Evolutionary conservation across 140 eudicot genomes (phyloP).

Genomic region (Anethum foeniculum): DNA sequence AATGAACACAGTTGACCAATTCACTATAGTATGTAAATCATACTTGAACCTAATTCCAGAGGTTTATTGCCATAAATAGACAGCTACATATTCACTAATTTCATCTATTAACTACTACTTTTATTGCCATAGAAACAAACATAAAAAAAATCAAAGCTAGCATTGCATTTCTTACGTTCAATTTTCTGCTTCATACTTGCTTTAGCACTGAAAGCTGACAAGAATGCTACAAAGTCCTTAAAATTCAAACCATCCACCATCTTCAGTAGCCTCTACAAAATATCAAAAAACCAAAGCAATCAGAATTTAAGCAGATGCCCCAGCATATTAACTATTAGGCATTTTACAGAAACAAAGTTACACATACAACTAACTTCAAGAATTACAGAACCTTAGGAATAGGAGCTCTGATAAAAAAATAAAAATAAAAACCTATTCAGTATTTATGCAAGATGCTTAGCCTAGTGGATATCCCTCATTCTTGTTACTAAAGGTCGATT

Average conservation of each 20-base stretch:
- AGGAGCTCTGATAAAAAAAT: background rate
- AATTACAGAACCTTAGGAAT: background rate
- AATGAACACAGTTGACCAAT: background rate
- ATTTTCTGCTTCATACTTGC: constrained; percentile 55
- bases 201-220: constrained; percentile 81
- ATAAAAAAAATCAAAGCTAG: background rate
- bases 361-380: background rate
- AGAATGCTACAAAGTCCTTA: constrained; percentile 79
- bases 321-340: background rate
- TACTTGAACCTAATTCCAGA: background rate
- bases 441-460: too few species aligned
- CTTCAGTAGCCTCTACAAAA: constrained; percentile 70
- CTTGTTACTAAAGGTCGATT: too few species aligned
- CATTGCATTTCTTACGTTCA: constrained; percentile 39
- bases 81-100: background rate
- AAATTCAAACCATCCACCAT: constrained; percentile 99
- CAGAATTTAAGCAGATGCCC: background rate
- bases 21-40: background rate
- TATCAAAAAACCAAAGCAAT: constrained; percentile 11
- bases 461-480: too few species aligned
- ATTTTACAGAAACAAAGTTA: background rate
- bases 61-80: background rate
- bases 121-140: background rate
- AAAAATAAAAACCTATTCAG: too few species aligned
- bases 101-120: background rate